phyloP scores from a whole-genome alignment of 1,284 basidiomycete genomes.

The Cutaneotrichosporon sp. region DNA sequence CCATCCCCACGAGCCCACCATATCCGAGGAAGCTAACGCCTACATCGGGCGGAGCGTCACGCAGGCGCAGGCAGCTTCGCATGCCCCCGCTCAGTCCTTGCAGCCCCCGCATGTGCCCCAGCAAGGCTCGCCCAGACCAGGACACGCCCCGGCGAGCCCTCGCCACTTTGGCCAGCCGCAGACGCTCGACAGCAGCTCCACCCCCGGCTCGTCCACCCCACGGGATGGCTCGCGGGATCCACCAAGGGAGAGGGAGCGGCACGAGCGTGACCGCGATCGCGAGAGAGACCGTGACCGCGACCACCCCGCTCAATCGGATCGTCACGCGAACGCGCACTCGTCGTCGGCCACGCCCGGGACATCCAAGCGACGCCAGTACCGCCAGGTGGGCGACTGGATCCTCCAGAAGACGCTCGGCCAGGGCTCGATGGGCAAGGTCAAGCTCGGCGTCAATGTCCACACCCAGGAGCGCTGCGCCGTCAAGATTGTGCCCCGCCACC shows the following conservation, averaged over 20 bases:
- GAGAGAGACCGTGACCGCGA: conserved; percentile 6
- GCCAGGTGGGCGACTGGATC: conserved; percentile 82
- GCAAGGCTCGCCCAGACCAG: conserved; percentile 5
- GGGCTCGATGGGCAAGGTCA: conserved; percentile 99
- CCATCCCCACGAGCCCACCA: conserved; percentile 41
- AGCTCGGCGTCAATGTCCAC: conserved; percentile 85
- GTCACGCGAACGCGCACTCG: background rate
- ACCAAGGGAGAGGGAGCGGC: conserved; percentile 1
- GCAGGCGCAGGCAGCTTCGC: conserved; percentile 4
- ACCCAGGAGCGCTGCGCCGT: conserved; percentile 97
- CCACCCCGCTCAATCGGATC: background rate
- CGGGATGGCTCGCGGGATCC: background rate
- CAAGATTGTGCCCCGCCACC: conserved; percentile 91
- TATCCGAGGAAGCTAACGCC: conserved; percentile 37
- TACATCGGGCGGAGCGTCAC: conserved; percentile 22
- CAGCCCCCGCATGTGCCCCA: conserved; percentile 8
- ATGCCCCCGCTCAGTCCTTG: conserved; percentile 4
- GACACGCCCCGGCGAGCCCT: conserved; percentile 5
- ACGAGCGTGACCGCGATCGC: conserved; percentile 3
- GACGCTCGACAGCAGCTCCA: background rate
- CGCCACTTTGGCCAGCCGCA: conserved; percentile 13
- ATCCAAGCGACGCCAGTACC: conserved; percentile 34
- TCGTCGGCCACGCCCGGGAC: background rate
- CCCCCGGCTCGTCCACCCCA: background rate
- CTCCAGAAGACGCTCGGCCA: conserved; percentile 96